These are phyloP conservation scores for Tulasnella sp. DNA, from an alignment of 768 basidiomycete genomes.

Conservation along the genomic window DNA sequence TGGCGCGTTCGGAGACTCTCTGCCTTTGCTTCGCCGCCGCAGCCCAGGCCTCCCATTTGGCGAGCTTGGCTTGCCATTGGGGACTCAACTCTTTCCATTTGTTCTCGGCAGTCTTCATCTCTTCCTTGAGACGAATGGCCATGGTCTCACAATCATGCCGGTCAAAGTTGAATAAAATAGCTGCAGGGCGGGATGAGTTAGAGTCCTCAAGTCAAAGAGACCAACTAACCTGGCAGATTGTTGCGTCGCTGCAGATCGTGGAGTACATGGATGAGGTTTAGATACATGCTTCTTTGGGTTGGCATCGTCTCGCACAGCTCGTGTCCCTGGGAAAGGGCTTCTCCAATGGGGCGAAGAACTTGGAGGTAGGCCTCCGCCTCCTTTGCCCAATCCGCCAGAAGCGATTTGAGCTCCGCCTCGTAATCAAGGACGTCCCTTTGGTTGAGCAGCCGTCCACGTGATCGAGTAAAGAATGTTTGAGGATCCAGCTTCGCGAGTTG, in stretches of 20 bases:
- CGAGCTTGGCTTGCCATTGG: constrained; percentile 45
- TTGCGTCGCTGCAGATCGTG: constrained; percentile 49
- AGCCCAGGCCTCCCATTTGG: constrained; percentile 47
- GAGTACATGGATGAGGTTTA: constrained; percentile 46
- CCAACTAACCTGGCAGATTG: constrained; percentile 42
- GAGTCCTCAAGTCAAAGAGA: background rate
- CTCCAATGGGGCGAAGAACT: constrained; percentile 19
- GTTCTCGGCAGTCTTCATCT: constrained; percentile 40
- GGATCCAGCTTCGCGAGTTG: constrained; percentile 38
- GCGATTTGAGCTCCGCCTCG: constrained; percentile 45
- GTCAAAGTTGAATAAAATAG: constrained; percentile 61
- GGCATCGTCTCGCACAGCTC: background rate
- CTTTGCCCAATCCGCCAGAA: constrained; percentile 35
- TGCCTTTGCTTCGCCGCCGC: constrained; percentile 42
- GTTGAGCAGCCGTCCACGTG: constrained; percentile 13
- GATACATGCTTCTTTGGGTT: constrained; percentile 17
- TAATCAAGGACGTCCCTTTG: constrained; percentile 57
- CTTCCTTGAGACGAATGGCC: constrained; percentile 34
- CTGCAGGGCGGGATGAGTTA: constrained; percentile 39
- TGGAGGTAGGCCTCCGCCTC: constrained; percentile 23
- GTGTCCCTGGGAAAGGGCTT: constrained; percentile 18
- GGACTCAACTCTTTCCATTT: constrained; percentile 42
- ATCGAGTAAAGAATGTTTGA: constrained; percentile 36
- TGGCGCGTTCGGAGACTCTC: constrained; percentile 35
- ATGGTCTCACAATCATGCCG: constrained; percentile 51